These are phyloP conservation scores for Backusella macrospora DNA, from an alignment of 192 early-diverging fungal species.

Conservation along the genomic window DNA sequence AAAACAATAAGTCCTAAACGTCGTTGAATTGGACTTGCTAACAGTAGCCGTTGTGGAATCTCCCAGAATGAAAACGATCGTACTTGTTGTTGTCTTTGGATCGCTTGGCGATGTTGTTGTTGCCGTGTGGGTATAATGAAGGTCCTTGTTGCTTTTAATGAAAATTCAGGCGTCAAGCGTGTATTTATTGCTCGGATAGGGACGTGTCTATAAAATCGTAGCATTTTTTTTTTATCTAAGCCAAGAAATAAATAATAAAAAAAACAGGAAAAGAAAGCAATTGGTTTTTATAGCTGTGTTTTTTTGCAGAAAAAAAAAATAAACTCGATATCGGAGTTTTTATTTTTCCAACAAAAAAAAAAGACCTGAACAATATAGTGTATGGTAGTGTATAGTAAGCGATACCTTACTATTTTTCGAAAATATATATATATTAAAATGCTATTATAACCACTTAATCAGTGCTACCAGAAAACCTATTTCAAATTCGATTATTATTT, in stretches of 20 bases:
- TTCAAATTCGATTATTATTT: too few species aligned
- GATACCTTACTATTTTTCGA: too few species aligned
- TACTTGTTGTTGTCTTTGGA: background rate
- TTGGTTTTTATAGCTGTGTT: background rate
- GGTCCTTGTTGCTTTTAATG: background rate
- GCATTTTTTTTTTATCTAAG: background rate
- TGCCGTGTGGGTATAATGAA: background rate
- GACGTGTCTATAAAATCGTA: constrained; percentile 7
- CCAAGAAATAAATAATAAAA: background rate
- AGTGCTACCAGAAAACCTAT: too few species aligned
- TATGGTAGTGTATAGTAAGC: too few species aligned
- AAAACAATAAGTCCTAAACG: background rate
- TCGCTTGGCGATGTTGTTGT: background rate
- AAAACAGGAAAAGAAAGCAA: background rate
- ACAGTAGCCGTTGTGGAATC: background rate
- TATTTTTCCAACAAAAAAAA: too few species aligned
- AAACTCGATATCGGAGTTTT: too few species aligned
- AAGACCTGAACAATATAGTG: too few species aligned
- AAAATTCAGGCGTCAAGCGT: background rate
- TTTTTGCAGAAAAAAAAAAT: background rate
- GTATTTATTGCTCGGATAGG: background rate
- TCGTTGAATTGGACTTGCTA: background rate
- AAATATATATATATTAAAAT: too few species aligned
- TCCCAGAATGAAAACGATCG: constrained; percentile 10
- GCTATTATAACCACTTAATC: too few species aligned